Evolutionary conservation across 306 rosid genomes (phyloP).

Genomic region (Gastrolobium bilobum): DNA sequence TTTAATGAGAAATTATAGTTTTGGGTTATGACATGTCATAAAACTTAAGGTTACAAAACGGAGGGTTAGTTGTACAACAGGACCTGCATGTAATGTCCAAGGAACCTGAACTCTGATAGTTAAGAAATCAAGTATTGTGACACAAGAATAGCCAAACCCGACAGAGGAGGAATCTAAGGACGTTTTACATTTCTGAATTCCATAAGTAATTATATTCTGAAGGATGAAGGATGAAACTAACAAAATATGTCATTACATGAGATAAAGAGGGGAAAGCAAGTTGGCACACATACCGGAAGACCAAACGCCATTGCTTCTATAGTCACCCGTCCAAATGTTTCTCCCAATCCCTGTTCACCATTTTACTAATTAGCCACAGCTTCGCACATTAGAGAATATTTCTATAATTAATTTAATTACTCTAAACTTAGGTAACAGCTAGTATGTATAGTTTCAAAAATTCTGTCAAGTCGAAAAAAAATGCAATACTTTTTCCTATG

Average conservation of each 20-base stretch:
- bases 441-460: constrained; percentile 14
- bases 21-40: background rate
- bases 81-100: background rate
- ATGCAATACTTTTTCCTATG: background rate
- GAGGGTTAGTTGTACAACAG: background rate
- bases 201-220: constrained; percentile 1
- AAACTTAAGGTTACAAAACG: no score
- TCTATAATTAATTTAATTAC: constrained; percentile 4
- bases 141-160: background rate
- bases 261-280: constrained; percentile 22
- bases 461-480: constrained; percentile 14
- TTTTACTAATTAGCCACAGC: constrained; percentile 46
- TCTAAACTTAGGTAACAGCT: background rate
- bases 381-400: constrained; percentile 20
- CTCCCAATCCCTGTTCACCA: constrained; percentile 86
- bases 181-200: background rate
- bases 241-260: constrained; percentile 1
- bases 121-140: background rate
- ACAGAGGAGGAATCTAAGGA: background rate
- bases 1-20: constrained; percentile 25
- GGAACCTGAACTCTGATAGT: background rate
- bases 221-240: constrained; percentile 5
- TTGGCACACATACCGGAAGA: constrained; percentile 78
- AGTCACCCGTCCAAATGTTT: constrained; percentile 95
- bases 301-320: constrained; percentile 95